phyloP scores from a whole-genome alignment of 1,139 yeast genomes.

The Nakaseomyces nivariensis region DNA sequence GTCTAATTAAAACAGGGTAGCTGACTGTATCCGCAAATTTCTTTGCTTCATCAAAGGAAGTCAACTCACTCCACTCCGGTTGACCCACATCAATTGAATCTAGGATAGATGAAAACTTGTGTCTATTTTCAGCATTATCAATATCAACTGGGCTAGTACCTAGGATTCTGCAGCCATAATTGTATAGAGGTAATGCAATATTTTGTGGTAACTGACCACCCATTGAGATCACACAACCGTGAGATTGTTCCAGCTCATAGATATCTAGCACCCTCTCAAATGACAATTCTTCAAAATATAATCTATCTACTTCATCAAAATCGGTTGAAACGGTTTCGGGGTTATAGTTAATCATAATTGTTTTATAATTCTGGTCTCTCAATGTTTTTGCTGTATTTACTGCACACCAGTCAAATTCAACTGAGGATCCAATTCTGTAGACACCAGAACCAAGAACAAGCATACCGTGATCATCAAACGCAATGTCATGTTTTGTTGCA shows the following conservation, averaged over 20 bases:
- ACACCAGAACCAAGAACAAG: constrained; percentile 97
- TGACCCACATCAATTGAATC: constrained; percentile 90
- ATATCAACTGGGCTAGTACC: constrained; percentile 95
- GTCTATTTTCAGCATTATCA: constrained; percentile 97
- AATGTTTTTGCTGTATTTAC: constrained; percentile 93
- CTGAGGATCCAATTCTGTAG: constrained; percentile 96
- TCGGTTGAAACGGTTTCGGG: constrained; percentile 99
- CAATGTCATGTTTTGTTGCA: constrained; percentile 77
- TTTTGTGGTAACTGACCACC: constrained; percentile 98
- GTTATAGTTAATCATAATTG: constrained; percentile 94
- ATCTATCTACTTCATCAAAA: constrained; percentile 94
- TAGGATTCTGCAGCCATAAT: constrained; percentile 75
- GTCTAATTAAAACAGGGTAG: constrained; percentile 94
- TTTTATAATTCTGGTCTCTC: constrained; percentile 76
- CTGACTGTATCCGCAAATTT: constrained; percentile 77
- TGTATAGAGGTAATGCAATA: constrained; percentile 78
- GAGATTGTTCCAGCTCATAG: constrained; percentile 81
- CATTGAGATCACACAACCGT: constrained; percentile 89
- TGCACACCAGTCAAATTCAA: constrained; percentile 99
- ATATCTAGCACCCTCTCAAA: constrained; percentile 96
- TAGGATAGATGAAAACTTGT: constrained; percentile 88
- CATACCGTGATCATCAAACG: constrained; percentile 81
- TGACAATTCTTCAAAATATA: constrained; percentile 89
- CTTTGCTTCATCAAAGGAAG: constrained; percentile 79
- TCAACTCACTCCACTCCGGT: constrained; percentile 95